Percentiles rank a stretch among this genome's conserved stretches.
Conservation (phyloP, 2,329 filamentous ascomycete species). For the Ophiostoma sp. region DNA sequence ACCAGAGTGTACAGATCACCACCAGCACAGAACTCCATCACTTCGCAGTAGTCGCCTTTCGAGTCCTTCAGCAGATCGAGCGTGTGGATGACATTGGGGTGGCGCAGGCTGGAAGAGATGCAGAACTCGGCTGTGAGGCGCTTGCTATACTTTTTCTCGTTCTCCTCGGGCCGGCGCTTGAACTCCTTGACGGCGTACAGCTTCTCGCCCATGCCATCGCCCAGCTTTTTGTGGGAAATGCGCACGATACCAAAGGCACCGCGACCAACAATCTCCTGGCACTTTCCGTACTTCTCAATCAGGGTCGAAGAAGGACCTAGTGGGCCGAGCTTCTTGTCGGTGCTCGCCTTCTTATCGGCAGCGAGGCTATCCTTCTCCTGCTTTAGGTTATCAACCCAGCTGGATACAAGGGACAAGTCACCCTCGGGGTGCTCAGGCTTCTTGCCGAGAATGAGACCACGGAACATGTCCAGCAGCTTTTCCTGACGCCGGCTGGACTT, state of each 20-base stretch:
- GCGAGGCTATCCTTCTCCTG: slow-evolving; percentile 78
- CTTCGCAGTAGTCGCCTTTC: slow-evolving; percentile 97
- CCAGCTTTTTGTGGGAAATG: slow-evolving; percentile 93
- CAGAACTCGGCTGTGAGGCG: slow-evolving; percentile 96
- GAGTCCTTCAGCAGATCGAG: slow-evolving; percentile 92
- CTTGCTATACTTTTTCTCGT: slow-evolving; percentile 96
- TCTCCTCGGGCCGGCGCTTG: slow-evolving; percentile 88
- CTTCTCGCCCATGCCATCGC: slow-evolving; percentile 78
- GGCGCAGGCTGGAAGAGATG: slow-evolving; percentile 93
- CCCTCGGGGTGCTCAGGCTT: slow-evolving; percentile 75
- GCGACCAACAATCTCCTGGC: slow-evolving; percentile 92
- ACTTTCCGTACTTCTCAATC: slow-evolving; percentile 97
- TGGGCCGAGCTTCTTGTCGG: slow-evolving; percentile 25
- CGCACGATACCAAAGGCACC: slow-evolving; percentile 97
- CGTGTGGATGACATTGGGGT: slow-evolving; percentile 97
- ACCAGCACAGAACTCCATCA: slow-evolving; percentile 98
- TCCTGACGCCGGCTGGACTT: slow-evolving; percentile 90
- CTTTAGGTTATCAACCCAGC: slow-evolving; percentile 92
- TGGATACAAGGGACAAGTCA: slow-evolving; percentile 89
- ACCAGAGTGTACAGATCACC: slow-evolving; percentile 95
- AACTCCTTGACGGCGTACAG: slow-evolving; percentile 98
- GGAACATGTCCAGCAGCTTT: slow-evolving; percentile 89
- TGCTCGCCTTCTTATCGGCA: slow-evolving; percentile 57
- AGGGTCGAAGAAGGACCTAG: slow-evolving; percentile 57
- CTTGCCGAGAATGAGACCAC: slow-evolving; percentile 74